Evolutionary conservation across 1,284 basidiomycete genomes (phyloP).

Genomic region (Marasmius tenuissimus): DNA sequence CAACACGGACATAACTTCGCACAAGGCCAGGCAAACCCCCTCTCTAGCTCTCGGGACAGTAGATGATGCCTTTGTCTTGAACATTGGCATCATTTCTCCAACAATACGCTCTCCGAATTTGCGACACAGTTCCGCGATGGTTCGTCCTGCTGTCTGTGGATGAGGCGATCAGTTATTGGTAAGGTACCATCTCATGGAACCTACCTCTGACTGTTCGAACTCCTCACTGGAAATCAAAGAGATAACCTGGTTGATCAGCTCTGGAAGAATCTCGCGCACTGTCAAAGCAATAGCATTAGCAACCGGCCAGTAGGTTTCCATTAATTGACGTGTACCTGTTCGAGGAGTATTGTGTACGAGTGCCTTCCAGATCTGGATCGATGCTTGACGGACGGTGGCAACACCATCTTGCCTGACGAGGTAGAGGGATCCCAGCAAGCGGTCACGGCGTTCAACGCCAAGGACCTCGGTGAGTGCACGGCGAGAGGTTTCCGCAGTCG

Average conservation of each 20-base stretch:
- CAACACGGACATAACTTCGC: constrained; percentile 78
- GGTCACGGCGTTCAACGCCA: constrained; percentile 86
- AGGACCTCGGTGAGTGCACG: constrained; percentile 87
- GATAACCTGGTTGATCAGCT: constrained; percentile 80
- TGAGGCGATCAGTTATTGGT: constrained; percentile 1
- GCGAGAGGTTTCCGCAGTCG: constrained; percentile 75
- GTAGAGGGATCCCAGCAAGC: constrained; percentile 90
- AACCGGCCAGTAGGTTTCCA: background rate
- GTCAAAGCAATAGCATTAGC: constrained; percentile 13
- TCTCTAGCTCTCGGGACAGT: constrained; percentile 77
- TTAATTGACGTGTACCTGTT: constrained; percentile 53
- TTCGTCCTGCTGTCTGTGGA: constrained; percentile 78
- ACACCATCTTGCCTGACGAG: constrained; percentile 95
- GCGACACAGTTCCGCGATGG: constrained; percentile 86
- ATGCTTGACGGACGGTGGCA: constrained; percentile 86
- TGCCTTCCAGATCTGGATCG: constrained; percentile 98
- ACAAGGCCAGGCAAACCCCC: constrained; percentile 87
- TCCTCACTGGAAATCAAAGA: constrained; percentile 77
- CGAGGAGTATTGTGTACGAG: constrained; percentile 89
- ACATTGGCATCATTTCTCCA: constrained; percentile 79
- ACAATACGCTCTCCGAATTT: constrained; percentile 96
- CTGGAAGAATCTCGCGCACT: constrained; percentile 93
- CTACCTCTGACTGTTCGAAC: constrained; percentile 89
- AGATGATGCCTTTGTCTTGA: constrained; percentile 72
- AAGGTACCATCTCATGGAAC: constrained; percentile 6